These are phyloP conservation scores for Clonostachys chloroleuca DNA, from an alignment of 2,329 filamentous ascomycete genomes.

Conservation along the genomic window DNA sequence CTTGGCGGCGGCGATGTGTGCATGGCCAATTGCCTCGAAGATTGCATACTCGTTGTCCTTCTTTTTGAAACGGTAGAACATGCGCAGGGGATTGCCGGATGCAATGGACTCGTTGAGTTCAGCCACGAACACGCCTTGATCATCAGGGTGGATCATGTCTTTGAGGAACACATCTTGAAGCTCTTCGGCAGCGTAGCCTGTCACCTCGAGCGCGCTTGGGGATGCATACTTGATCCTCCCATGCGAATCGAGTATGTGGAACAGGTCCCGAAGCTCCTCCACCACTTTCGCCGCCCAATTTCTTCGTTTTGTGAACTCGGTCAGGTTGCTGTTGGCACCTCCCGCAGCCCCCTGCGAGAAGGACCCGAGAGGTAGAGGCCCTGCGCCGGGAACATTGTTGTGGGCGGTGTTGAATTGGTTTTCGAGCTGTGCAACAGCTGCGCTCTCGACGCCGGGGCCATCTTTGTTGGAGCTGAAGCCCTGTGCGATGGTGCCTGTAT, in stretches of 20 bases:
- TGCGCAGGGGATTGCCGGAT: conserved; percentile 70
- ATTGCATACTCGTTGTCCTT: conserved; percentile 70
- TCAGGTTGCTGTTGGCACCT: conserved; percentile 37
- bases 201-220: conserved; percentile 68
- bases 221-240: conserved; percentile 85
- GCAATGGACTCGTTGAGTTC: conserved; percentile 89
- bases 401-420: conserved; percentile 24
- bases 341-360: conserved; percentile 21
- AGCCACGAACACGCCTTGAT: conserved; percentile 75
- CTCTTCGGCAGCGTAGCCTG: conserved; percentile 69
- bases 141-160: conserved; percentile 82
- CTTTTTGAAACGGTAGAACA: conserved; percentile 83
- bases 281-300: conserved; percentile 88
- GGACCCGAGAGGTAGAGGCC: conserved; percentile 32
- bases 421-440: conserved; percentile 21
- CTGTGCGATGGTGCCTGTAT: conserved; percentile 10
- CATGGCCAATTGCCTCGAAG: conserved; percentile 89
- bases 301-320: conserved; percentile 55
- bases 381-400: conserved; percentile 33
- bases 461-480: conserved; percentile 5
- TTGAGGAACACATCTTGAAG: conserved; percentile 72
- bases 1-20: conserved; percentile 72
- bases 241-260: conserved; percentile 82
- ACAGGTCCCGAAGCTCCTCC: conserved; percentile 83
- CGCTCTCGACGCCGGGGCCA: conserved; percentile 12